Evolutionary conservation across 371 early-diverging fungal species (phyloP), one percentile per base, ranked within the genome.

Genomic region (Lichtheimia ornata): DNA sequence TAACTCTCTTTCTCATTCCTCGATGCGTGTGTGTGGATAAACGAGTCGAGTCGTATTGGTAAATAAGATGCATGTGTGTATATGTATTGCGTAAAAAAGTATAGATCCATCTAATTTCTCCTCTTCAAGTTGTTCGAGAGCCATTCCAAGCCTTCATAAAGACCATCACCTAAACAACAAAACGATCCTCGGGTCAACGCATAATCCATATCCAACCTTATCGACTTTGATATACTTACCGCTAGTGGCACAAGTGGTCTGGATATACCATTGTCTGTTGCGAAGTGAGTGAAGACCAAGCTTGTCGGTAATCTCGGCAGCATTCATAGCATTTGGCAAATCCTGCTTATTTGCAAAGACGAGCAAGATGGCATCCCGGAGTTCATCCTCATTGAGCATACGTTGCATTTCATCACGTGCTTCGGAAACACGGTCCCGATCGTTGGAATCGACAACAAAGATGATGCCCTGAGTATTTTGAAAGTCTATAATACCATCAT

Each of bases 331-430:
- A 17, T 95, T 95, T 22, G 86, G 87, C 85, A 96, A 86, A 83
- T 98, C 98, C 83, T 94, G 97, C 83, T 98, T 97, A 81, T 97
- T 96, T 53, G 97, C 97, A 78, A 96, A 89, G 56, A 98, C 97
- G 61, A 96, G 79, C 72, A 97, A 79, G 53, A 92, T 85, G 14
- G 96, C 90, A 63, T 94, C 92, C 64, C 87, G 85, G 61, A 98
- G 84, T 67, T 98, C 98, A 65, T 95, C 97, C 84, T 98, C 98
- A 56, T 88, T 87, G 59, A 93, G 73, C 92, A 94, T 93, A 28
- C 87, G 78, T 62, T 88, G 84, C 70, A 98, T 83, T 76, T 98
- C 98, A 62, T 95, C 93, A 61, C 90, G 86, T 50, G 91, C 84
- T 28, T 92, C 91, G 58, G 85, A 83, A 60, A 97, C 88, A 66